Conservation (phyloP, 108 stramenopile species). For the Epithemia pelagica region DNA sequence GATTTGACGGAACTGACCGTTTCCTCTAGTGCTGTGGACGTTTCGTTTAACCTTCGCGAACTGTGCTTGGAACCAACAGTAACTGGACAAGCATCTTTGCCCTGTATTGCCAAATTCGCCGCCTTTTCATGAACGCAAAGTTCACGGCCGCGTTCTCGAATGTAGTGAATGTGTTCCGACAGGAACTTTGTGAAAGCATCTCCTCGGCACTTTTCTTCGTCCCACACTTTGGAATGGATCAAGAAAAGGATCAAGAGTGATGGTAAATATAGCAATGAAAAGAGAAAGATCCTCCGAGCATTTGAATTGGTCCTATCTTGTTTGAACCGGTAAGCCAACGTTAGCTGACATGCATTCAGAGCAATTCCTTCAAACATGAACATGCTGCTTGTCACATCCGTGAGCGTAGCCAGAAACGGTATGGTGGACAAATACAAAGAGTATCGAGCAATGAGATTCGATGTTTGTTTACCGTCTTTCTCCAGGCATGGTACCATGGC, state of each 20-base stretch:
- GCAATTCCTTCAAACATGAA: constrained; percentile 90
- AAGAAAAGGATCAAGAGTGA: constrained; percentile 86
- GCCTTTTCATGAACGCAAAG: constrained; percentile 72
- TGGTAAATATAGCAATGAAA: constrained; percentile 95
- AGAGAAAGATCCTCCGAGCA: constrained; percentile 92
- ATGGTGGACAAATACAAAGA: constrained; percentile 77
- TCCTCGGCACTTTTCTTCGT: constrained; percentile 35
- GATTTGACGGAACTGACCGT: not conserved
- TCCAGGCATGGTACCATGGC: constrained; percentile 53
- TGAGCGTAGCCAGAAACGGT: constrained; percentile 68
- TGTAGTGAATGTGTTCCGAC: constrained; percentile 34
- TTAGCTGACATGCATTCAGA: constrained; percentile 79
- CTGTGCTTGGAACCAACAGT: constrained; percentile 9
- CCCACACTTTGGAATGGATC: constrained; percentile 87
- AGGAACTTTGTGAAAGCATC: constrained; percentile 30
- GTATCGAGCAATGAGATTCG: constrained; percentile 76
- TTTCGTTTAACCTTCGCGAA: not conserved
- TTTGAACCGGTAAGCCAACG: constrained; percentile 73
- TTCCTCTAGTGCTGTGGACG: not conserved
- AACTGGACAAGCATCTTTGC: constrained; percentile 32
- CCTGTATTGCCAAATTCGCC: not conserved
- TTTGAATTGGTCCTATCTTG: constrained; percentile 85
- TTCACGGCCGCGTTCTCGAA: constrained; percentile 71
- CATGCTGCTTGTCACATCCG: constrained; percentile 91
- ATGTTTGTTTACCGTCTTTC: constrained; percentile 75